Evolutionary conservation across 805 yeast species (phyloP).

Genomic region (Candida boidinii): DNA sequence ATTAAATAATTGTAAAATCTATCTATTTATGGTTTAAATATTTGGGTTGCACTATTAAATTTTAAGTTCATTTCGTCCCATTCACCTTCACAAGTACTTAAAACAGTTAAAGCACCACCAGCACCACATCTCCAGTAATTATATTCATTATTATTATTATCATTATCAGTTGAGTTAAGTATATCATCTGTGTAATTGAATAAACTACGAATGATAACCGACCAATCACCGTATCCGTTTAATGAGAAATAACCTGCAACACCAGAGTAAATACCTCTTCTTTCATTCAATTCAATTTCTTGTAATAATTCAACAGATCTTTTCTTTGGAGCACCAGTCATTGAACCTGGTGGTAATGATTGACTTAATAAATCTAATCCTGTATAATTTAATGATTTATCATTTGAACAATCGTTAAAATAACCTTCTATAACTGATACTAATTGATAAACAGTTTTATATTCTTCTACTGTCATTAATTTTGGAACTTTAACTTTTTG

Average conservation of each 20-base stretch:
- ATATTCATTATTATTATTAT: conserved; percentile 14
- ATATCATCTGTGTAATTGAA: conserved; percentile 52
- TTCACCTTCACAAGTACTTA: conserved; percentile 77
- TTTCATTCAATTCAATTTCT: conserved; percentile 40
- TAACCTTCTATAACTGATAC: conserved; percentile 82
- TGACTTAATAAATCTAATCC: conserved; percentile 76
- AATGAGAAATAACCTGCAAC: conserved; percentile 93
- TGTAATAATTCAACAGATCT: conserved; percentile 81
- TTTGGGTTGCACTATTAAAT: conserved; percentile 70
- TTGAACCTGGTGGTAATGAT: conserved; percentile 94
- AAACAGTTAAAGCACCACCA: conserved; percentile 94
- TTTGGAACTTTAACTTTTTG: conserved; percentile 61
- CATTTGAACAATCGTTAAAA: conserved; percentile 20
- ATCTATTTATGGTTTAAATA: conserved; percentile 30
- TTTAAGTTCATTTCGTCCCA: conserved; percentile 88
- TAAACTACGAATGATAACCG: conserved; percentile 84
- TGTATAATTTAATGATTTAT: conserved; percentile 32
- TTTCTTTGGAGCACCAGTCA: conserved; percentile 99
- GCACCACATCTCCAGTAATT: conserved; percentile 83
- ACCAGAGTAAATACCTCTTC: conserved; percentile 88
- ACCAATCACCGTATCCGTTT: conserved; percentile 87
- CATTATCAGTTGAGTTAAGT: conserved; percentile 8
- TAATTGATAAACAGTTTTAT: conserved; percentile 80
- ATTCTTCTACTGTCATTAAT: conserved; percentile 89
- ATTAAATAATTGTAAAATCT: too few relatives aligned